Evolutionary conservation across 768 basidiomycete species (phyloP), one percentile per base, ranked within the genome.

Genomic region (Leccinum fibrillosum): DNA sequence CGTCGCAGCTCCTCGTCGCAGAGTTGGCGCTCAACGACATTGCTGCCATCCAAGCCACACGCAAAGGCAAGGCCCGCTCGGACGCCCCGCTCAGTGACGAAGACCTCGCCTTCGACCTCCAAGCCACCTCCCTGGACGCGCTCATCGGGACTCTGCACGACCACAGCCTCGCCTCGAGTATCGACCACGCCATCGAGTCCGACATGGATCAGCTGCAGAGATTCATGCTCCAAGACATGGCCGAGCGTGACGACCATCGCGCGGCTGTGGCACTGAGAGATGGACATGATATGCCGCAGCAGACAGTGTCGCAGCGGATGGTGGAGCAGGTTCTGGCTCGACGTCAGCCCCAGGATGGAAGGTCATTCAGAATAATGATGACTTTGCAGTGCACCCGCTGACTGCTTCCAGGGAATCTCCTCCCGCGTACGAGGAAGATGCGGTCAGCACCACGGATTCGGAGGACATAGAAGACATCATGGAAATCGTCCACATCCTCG

Each of bases 21-120:
- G 69, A 77, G 54, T 72, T 82, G 47, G 62, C 65, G 3, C 72
- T 82, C 34, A 67, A 75, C n/a, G 81, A 82, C 55, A 72, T 80
- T 21, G 72, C 68, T 21, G 68, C 68, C 12, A 54, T 78, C 17
- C 72, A 74, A 15, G 60, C 69, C 21, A 49, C 62, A 0, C 62
- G 69, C 12, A 82, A 82, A 57, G 78, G 78, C 25, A 77, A 77
- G 51, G 54, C 64, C 3, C 70, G 73, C 23, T 67, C 66, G 2
- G 71, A 65, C 45, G 58, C 62, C 1, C 65, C 72, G 2, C 66
- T 67, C 6, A 68, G 74, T 0, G 82, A 86, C 62, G 76, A 78
- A 39, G 78, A 81, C 39, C 54, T 76, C 8, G 84, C 84, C 0
- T 67, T 81, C 8, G 70, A 72, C 37, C 44, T 79, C 1, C 80